Conservation (phyloP, 1,284 basidiomycete species). For the Papiliotrema laurentii region DNA sequence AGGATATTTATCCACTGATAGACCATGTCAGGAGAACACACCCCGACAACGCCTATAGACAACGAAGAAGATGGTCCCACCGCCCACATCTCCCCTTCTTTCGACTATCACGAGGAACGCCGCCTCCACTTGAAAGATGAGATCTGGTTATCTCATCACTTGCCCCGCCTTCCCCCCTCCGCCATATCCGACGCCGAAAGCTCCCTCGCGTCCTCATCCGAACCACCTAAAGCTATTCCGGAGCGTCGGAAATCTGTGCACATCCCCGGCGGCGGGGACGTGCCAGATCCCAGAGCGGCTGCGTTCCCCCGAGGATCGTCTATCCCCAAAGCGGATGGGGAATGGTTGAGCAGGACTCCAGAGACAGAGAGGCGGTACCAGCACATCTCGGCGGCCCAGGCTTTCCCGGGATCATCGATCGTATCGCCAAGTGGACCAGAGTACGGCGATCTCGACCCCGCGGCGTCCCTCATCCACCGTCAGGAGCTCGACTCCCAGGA, state of each 20-base stretch:
- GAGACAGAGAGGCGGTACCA: slow-evolving; percentile 6
- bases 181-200: slow-evolving; percentile 19
- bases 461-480: slow-evolving; percentile 17
- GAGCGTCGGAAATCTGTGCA: background rate
- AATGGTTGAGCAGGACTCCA: slow-evolving; percentile 12
- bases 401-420: slow-evolving; percentile 17
- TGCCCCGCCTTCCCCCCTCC: slow-evolving; percentile 38
- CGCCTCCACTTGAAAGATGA: slow-evolving; percentile 44
- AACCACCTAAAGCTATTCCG: slow-evolving; percentile 6
- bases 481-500: slow-evolving; percentile 35
- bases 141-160: slow-evolving; percentile 45
- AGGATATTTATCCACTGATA: too few species aligned
- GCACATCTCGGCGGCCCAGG: background rate
- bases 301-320: slow-evolving; percentile 1
- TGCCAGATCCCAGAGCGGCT: slow-evolving; percentile 9
- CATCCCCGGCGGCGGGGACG: background rate
- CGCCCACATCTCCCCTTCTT: slow-evolving; percentile 38
- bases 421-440: slow-evolving; percentile 24
- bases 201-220: slow-evolving; percentile 3
- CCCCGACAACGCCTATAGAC: too few species aligned
- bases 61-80: slow-evolving; percentile 8
- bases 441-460: slow-evolving; percentile 29
- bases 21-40: too few species aligned
- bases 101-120: slow-evolving; percentile 46
- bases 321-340: background rate